These are phyloP conservation scores for Chlamydomonas reinhardtii DNA, from an alignment of 163 green algal species.

Conservation along the genomic window DNA sequence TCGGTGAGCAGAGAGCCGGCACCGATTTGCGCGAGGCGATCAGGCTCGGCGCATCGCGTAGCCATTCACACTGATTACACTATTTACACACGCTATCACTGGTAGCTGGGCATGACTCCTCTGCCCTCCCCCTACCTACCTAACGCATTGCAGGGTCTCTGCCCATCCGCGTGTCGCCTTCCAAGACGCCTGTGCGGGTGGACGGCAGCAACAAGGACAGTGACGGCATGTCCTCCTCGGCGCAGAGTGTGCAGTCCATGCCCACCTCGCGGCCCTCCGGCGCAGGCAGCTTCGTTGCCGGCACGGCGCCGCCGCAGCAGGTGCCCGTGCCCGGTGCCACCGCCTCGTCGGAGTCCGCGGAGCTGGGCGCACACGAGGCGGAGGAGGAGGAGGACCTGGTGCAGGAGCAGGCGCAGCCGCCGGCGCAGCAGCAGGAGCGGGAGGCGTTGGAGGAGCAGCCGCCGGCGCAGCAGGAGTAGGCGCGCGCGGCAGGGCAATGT, in stretches of 20 bases:
- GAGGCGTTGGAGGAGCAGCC: background rate
- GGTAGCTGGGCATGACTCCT: no score
- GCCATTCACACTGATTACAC: no score
- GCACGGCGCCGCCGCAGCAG: background rate
- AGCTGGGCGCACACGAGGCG: no score
- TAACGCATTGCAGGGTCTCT: constrained; percentile 65
- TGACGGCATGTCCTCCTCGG: constrained; percentile 20
- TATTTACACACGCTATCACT: no score
- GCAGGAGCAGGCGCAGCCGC: background rate
- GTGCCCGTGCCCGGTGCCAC: no score
- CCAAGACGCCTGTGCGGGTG: constrained; percentile 85
- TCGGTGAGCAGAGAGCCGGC: constrained; percentile 71
- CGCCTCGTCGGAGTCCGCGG: no score
- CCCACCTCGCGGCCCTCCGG: background rate
- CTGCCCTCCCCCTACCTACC: no score
- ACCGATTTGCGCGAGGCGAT: no score
- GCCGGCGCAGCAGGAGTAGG: background rate
- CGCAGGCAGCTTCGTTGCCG: no score
- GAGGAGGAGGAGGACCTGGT: no score
- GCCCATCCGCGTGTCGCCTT: constrained; percentile 86
- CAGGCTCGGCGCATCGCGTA: no score
- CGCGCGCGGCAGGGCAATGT: background rate
- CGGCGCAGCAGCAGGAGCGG: background rate
- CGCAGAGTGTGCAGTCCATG: constrained; percentile 17
- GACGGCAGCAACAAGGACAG: constrained; percentile 41